These are phyloP conservation scores for Populus hybrid DNA, from an alignment of 441 rosid genomes.

Conservation along the genomic window DNA sequence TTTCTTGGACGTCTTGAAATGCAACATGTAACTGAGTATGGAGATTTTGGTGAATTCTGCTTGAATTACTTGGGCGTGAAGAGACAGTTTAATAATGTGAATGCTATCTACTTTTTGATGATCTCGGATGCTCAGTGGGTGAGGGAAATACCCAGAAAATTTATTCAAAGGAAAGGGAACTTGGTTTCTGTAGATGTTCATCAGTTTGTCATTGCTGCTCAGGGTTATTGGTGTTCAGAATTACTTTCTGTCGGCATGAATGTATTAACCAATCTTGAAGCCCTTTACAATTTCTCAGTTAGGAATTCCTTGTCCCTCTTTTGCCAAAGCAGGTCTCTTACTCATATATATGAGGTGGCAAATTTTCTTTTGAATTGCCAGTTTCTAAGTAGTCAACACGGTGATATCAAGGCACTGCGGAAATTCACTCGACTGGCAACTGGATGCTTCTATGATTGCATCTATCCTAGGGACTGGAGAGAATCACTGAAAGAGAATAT, in stretches of 20 bases:
- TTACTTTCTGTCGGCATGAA: slow-evolving; percentile 38
- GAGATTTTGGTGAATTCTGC: slow-evolving; percentile 40
- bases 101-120: slow-evolving; percentile 24
- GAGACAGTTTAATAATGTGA: slow-evolving; percentile 21
- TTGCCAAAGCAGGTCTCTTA: slow-evolving; percentile 21
- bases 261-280: slow-evolving; percentile 35
- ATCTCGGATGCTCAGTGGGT: slow-evolving; percentile 37
- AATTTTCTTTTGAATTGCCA: slow-evolving; percentile 31
- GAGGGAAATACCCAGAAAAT: slow-evolving; percentile 16
- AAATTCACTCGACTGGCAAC: slow-evolving; percentile 20
- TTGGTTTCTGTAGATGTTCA: slow-evolving; percentile 21
- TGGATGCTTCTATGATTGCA: slow-evolving; percentile 17
- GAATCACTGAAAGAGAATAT: slow-evolving; percentile 28
- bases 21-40: slow-evolving; percentile 9
- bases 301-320: slow-evolving; percentile 24
- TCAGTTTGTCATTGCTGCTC: slow-evolving; percentile 35
- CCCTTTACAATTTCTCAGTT: slow-evolving; percentile 9
- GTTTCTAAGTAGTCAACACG: not conserved
- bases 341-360: slow-evolving; percentile 26
- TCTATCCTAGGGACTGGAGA: slow-evolving; percentile 39
- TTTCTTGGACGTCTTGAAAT: slow-evolving; percentile 22
- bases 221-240: slow-evolving; percentile 37
- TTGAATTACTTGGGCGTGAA: slow-evolving; percentile 41
- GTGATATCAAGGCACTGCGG: slow-evolving; percentile 7
- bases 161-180: slow-evolving; percentile 13